A percentile compares a stretch with the other conserved stretches of the same genome.
Conservation (phyloP, 2,329 filamentous ascomycete genomes). For the Dothideomycetes sp. region DNA sequence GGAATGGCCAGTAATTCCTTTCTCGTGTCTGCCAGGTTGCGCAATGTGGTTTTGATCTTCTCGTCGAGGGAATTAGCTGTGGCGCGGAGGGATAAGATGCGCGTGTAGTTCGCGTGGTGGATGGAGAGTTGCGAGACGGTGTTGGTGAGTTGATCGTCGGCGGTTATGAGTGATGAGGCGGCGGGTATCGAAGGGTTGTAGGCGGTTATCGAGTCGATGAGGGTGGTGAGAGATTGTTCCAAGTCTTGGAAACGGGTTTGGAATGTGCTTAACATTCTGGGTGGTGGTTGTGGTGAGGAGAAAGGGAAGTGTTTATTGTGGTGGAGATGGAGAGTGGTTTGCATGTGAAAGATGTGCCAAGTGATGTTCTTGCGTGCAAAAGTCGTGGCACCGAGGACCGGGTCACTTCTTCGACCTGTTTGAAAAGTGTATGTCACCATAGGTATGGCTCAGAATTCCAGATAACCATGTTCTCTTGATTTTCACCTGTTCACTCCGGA, state of each 20-base stretch:
- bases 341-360: too few relatives aligned
- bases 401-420: too few relatives aligned
- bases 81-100: constrained; percentile 59
- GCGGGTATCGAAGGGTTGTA: constrained; percentile 66
- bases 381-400: too few relatives aligned
- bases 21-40: constrained; percentile 61
- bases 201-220: constrained; percentile 72
- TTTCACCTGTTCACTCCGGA: too few relatives aligned
- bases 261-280: constrained; percentile 34
- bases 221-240: constrained; percentile 47
- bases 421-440: too few relatives aligned
- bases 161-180: constrained; percentile 59
- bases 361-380: too few relatives aligned
- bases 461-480: too few relatives aligned
- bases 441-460: too few relatives aligned
- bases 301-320: constrained; percentile 1
- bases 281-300: constrained; percentile 8
- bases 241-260: constrained; percentile 37
- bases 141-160: constrained; percentile 58
- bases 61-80: constrained; percentile 57
- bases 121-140: constrained; percentile 59
- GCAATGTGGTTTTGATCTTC: constrained; percentile 63
- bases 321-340: constrained; percentile 14
- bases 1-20: constrained; percentile 58
- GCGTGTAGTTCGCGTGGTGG: constrained; percentile 66